phyloP scores from a whole-genome alignment of 2,329 filamentous ascomycete genomes.

The Beauveria scarabaeidicola region DNA sequence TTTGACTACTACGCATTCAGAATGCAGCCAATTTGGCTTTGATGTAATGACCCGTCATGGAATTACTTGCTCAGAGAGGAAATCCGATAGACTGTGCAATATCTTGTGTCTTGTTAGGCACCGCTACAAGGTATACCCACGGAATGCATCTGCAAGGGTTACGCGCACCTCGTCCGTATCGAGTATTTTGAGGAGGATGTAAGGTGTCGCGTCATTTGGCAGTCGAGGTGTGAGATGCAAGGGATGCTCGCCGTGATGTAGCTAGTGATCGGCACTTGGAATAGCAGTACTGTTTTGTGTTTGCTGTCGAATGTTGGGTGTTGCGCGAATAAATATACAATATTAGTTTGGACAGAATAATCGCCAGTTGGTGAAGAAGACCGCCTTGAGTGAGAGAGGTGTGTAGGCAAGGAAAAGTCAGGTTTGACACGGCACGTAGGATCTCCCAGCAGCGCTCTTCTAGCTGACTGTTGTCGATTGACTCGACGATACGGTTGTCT shows the following conservation, averaged over 20 bases:
- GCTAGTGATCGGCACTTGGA: not conserved
- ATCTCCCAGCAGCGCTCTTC: not conserved
- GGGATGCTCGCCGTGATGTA: not conserved
- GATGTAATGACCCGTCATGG: conserved; percentile 4
- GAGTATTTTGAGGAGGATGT: not conserved
- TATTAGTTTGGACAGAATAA: not conserved
- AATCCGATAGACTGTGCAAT: conserved; percentile 3
- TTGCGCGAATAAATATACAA: not conserved
- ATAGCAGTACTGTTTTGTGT: not conserved
- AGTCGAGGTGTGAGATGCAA: not conserved
- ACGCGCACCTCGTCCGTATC: not conserved
- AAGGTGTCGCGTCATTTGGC: not conserved
- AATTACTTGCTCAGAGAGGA: not conserved
- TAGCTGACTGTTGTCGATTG: not conserved
- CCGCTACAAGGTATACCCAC: not conserved
- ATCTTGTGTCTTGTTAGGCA: not conserved
- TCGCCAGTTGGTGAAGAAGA: not conserved
- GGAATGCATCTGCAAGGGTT: not conserved
- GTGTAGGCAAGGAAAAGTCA: too few species aligned
- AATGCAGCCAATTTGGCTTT: conserved; percentile 7
- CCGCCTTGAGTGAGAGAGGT: too few species aligned
- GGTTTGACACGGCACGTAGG: not conserved
- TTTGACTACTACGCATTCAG: conserved; percentile 5
- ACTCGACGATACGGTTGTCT: not conserved
- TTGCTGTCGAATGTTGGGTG: not conserved